Percentiles rank a stretch among this genome's conserved stretches.
phyloP scores from a whole-genome alignment of 2,329 filamentous ascomycete genomes.

The Fusarium goolgardi region DNA sequence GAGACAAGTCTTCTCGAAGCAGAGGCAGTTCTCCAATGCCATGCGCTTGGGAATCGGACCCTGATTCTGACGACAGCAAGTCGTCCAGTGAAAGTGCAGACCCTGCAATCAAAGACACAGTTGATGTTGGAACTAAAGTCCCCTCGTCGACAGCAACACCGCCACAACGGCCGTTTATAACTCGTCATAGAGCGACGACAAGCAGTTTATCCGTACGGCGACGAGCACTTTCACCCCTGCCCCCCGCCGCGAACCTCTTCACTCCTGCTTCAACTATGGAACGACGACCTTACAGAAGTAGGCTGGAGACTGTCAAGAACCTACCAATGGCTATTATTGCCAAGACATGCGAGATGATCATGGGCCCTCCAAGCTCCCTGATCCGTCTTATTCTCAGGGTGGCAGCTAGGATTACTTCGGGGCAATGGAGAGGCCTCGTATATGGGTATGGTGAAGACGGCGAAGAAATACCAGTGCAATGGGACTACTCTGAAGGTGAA shows the following conservation, averaged over 20 bases:
- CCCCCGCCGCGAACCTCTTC: constrained; percentile 74
- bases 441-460: constrained; percentile 65
- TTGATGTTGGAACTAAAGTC: not conserved
- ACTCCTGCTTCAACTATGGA: constrained; percentile 56
- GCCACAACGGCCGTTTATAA: constrained; percentile 28
- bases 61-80: constrained; percentile 39
- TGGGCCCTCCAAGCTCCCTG: constrained; percentile 84
- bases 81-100: constrained; percentile 46
- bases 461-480: constrained; percentile 67
- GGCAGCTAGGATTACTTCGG: constrained; percentile 77
- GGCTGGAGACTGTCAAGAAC: constrained; percentile 41
- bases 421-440: constrained; percentile 71
- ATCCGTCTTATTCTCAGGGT: constrained; percentile 84
- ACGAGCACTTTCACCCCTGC: constrained; percentile 73
- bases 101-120: constrained; percentile 35
- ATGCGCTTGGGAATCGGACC: constrained; percentile 43
- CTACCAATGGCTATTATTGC: constrained; percentile 70
- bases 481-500: constrained; percentile 70
- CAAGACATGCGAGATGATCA: constrained; percentile 79
- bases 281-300: constrained; percentile 41
- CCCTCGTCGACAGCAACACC: constrained; percentile 6
- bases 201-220: constrained; percentile 45
- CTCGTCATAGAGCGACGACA: constrained; percentile 44
- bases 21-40: constrained; percentile 27
- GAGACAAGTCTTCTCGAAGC: constrained; percentile 11